Evolutionary conservation across 2,329 filamentous ascomycete species (phyloP), one percentile per base, ranked within the genome.

Genomic region (Ophiocordyceps camponoti-saundersi): DNA sequence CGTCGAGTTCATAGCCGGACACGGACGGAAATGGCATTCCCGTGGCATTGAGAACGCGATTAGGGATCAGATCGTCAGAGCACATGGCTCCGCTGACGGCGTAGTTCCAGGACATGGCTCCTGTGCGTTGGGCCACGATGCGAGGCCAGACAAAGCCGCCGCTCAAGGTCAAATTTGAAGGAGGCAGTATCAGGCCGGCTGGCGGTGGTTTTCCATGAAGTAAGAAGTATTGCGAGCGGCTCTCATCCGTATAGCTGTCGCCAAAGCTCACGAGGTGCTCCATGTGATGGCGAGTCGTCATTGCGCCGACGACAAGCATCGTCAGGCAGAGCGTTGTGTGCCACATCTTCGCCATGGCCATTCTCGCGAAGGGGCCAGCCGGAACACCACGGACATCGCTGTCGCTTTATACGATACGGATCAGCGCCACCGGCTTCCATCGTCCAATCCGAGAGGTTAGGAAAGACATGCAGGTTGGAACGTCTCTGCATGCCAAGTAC

Each of bases 241-340:
- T 76, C 55, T 87, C 80, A 56, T 89, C 85, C 1, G 82, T 85
- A 56, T 82, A 88, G 61, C 80, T 85, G 60, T 87, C 81, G 13
- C 83, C 82, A 57, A 88, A 87, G 0, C 78, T 71, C 39, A 86
- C 72, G 36, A 86, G 59, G 45, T 76, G 80, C 26, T 75, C 42
- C 40, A 56, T 41, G 40, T 1, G 40, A 21, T 11, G 30, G 30
- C 36, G 36, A n/a, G 16, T 40, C n/a, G 32, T 34, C 4, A n/a
- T 34, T 34, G 12, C 13, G 32, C 32, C 3, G 32, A 15, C 32
- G 32, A 34, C 10, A 13, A 40, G 40, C 15, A 34, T 11, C 13
- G 18, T 44, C 6, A 43, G 40, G 21, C 30, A 36, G 13, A 26
- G 16, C 26, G 18, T 30, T 12, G 29, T 44, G 3, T 16, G 18